These are phyloP conservation scores for Parmales sp. DNA, from an alignment of 108 stramenopile species.

Conservation along the genomic window DNA sequence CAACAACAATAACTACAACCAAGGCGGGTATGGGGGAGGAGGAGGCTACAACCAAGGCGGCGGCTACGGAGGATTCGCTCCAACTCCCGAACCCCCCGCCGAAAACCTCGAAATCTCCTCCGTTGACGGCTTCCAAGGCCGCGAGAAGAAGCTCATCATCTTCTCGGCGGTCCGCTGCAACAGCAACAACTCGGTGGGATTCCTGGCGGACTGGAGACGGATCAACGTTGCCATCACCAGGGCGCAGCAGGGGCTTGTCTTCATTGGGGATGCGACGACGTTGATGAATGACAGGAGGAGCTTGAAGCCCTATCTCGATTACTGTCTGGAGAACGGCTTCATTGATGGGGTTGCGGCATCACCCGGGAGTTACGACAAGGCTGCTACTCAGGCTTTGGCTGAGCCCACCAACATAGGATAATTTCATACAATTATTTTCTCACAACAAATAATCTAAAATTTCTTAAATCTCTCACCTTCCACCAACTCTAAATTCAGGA, in stretches of 20 bases:
- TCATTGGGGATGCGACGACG: slow-evolving; percentile 14
- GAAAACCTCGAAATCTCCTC: slow-evolving; percentile 24
- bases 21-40: not conserved
- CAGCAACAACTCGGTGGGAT: slow-evolving; percentile 12
- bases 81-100: not conserved
- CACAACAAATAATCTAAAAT: too few species aligned
- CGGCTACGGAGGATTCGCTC: not conserved
- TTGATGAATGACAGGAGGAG: not conserved
- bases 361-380: not conserved
- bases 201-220: slow-evolving; percentile 16
- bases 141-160: slow-evolving; percentile 35
- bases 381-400: not conserved
- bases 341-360: slow-evolving; percentile 1
- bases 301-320: slow-evolving; percentile 1
- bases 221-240: slow-evolving; percentile 25
- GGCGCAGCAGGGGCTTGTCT: slow-evolving; percentile 13
- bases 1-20: not conserved
- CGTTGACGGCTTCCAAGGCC: slow-evolving; percentile 43
- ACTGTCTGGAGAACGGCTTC: slow-evolving; percentile 10
- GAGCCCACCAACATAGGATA: too few species aligned
- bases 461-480: too few species aligned
- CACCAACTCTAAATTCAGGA: too few species aligned
- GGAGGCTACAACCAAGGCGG: not conserved
- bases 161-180: slow-evolving; percentile 38
- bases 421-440: too few species aligned